Evolutionary conservation across 345 rosid genomes (phyloP).

Genomic region (Hibiscus trionum): DNA sequence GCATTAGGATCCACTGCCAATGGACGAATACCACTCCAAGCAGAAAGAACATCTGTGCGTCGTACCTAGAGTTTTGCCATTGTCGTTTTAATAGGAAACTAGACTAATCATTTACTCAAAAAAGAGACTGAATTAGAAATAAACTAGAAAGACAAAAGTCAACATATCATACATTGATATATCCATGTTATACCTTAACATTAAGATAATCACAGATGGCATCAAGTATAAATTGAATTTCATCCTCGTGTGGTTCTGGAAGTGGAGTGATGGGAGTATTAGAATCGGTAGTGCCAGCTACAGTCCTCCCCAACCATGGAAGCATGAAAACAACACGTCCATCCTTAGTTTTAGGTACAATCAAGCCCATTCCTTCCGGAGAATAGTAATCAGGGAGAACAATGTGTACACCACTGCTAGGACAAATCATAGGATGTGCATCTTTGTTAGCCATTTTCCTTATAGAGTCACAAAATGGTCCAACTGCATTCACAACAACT

Average conservation of each 20-base stretch:
- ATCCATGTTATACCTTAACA: slow-evolving; percentile 13
- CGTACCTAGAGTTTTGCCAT: too few species aligned
- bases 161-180: too few species aligned
- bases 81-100: too few species aligned
- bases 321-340: slow-evolving; percentile 95
- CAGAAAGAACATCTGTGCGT: too few species aligned
- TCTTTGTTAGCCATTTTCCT: slow-evolving; percentile 73
- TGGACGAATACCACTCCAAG: too few species aligned
- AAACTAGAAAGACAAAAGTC: too few species aligned
- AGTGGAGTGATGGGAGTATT: slow-evolving; percentile 65
- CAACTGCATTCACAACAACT: slow-evolving; percentile 88
- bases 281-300: slow-evolving; percentile 97
- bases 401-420: slow-evolving; percentile 94
- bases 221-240: slow-evolving; percentile 91
- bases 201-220: slow-evolving; percentile 87
- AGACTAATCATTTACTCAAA: too few species aligned
- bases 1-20: too few species aligned
- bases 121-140: too few species aligned
- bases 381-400: slow-evolving; percentile 96
- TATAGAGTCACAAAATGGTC: slow-evolving; percentile 88
- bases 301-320: slow-evolving; percentile 96
- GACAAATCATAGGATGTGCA: slow-evolving; percentile 73
- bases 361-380: slow-evolving; percentile 98
- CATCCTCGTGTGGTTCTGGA: slow-evolving; percentile 97
- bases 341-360: slow-evolving; percentile 99